Conservation (phyloP, 495 filamentous ascomycete species). For the Hamigera avellanea region DNA sequence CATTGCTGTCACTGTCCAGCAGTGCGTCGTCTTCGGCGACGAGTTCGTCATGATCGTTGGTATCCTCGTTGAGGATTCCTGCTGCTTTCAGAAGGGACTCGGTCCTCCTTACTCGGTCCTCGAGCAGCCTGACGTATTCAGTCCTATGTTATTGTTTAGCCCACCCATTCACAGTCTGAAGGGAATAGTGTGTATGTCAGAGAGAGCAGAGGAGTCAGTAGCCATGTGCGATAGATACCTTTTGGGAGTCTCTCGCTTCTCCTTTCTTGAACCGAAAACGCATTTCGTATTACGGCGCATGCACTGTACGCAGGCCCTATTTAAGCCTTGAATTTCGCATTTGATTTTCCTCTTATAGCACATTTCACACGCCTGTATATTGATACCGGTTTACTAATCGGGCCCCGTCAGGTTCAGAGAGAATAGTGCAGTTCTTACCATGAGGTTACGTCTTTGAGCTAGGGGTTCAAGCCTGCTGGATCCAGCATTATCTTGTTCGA, state of each 20-base stretch:
- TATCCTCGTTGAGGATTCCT: constrained; percentile 67
- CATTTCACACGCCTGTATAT: constrained; percentile 76
- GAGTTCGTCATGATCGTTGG: constrained; percentile 59
- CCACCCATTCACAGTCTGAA: background rate
- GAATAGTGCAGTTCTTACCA: constrained; percentile 10
- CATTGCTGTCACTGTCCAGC: constrained; percentile 56
- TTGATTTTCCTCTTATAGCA: constrained; percentile 97
- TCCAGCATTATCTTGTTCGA: constrained; percentile 1
- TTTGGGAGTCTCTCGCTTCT: constrained; percentile 81
- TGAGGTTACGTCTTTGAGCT: constrained; percentile 11
- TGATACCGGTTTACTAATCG: background rate
- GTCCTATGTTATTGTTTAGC: constrained; percentile 39
- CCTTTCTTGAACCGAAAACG: constrained; percentile 79
- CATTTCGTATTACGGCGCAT: constrained; percentile 88
- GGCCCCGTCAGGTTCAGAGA: too few species aligned
- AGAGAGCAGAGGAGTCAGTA: too few species aligned
- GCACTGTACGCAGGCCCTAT: constrained; percentile 66
- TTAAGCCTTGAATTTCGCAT: constrained; percentile 79
- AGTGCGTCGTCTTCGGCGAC: constrained; percentile 26
- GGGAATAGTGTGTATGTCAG: background rate
- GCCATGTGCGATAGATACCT: too few species aligned
- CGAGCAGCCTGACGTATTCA: constrained; percentile 86
- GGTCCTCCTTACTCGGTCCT: constrained; percentile 79
- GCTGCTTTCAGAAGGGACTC: constrained; percentile 76
- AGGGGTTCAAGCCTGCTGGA: constrained; percentile 5